These are phyloP conservation scores for Dimocarpus longan DNA, from an alignment of 345 rosid genomes.

Conservation along the genomic window DNA sequence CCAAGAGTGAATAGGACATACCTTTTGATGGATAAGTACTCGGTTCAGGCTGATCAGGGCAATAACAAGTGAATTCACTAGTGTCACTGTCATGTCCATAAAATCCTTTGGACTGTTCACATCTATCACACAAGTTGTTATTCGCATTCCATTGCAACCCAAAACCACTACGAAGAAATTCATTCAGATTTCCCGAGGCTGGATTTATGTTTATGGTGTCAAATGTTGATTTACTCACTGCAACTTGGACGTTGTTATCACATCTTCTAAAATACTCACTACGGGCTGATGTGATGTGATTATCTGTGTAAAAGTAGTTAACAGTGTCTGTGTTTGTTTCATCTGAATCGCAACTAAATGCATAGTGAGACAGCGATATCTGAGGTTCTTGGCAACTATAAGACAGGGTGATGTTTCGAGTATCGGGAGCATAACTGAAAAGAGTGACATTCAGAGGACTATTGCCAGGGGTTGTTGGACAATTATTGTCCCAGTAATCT, in stretches of 20 bases:
- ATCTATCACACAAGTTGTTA: constrained; percentile 7
- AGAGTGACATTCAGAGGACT: neutral
- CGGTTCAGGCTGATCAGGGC: neutral
- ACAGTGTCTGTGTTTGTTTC: neutral
- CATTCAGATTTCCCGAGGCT: neutral
- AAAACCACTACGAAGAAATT: constrained; percentile 21
- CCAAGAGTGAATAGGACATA: no score
- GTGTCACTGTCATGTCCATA: constrained; percentile 20
- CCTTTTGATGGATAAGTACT: neutral
- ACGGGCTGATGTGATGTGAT: neutral
- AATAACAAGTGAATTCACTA: constrained; percentile 23
- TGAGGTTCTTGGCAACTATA: constrained; percentile 19
- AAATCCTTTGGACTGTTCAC: neutral
- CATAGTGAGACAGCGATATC: no score
- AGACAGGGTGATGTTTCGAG: constrained; percentile 21
- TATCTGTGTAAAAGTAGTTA: neutral
- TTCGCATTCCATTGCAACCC: constrained; percentile 19
- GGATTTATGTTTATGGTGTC: neutral
- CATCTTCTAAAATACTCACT: neutral
- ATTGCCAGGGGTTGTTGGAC: constrained; percentile 17
- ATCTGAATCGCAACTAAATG: neutral
- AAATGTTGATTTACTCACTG: neutral
- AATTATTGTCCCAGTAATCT: constrained; percentile 22
- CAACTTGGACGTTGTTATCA: neutral
- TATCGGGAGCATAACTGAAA: neutral